Evolutionary conservation across 805 yeast genomes (phyloP).

Genomic region (Lipomyces yamanashiensis): DNA sequence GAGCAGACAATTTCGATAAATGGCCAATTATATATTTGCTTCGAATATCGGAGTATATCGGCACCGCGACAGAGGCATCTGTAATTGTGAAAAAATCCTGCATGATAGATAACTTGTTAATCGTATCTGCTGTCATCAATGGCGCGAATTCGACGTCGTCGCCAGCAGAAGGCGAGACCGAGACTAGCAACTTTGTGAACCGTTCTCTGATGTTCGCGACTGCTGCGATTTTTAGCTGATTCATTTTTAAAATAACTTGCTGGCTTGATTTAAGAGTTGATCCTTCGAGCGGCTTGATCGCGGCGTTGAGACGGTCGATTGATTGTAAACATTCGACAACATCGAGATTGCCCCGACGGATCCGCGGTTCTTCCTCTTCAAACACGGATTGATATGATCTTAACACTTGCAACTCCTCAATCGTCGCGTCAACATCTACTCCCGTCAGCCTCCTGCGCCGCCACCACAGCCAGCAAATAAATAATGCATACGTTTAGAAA

Average conservation of each 20-base stretch:
- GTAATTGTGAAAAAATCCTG: conserved; percentile 30
- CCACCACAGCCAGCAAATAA: no score
- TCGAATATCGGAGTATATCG: conserved; percentile 30
- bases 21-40: conserved; percentile 12
- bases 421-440: conserved; percentile 30
- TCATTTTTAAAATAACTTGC: conserved; percentile 25
- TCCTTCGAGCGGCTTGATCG: conserved; percentile 38
- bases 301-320: conserved; percentile 37
- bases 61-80: conserved; percentile 18
- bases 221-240: conserved; percentile 28
- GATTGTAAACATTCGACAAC: conserved; percentile 39
- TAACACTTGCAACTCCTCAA: conserved; percentile 21
- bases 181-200: conserved; percentile 17
- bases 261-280: conserved; percentile 38
- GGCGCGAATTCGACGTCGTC: background rate
- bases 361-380: conserved; percentile 36
- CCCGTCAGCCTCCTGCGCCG: no score
- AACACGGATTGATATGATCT: conserved; percentile 30
- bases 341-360: conserved; percentile 38
- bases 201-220: conserved; percentile 28
- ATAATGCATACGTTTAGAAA: conserved; percentile 61
- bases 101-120: conserved; percentile 22
- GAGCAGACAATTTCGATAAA: conserved; percentile 17
- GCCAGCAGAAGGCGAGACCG: conserved; percentile 10
- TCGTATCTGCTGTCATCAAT: conserved; percentile 12